Evolutionary conservation across 2,329 filamentous ascomycete genomes (phyloP).

Genomic region (Monilinia fructicola): DNA sequence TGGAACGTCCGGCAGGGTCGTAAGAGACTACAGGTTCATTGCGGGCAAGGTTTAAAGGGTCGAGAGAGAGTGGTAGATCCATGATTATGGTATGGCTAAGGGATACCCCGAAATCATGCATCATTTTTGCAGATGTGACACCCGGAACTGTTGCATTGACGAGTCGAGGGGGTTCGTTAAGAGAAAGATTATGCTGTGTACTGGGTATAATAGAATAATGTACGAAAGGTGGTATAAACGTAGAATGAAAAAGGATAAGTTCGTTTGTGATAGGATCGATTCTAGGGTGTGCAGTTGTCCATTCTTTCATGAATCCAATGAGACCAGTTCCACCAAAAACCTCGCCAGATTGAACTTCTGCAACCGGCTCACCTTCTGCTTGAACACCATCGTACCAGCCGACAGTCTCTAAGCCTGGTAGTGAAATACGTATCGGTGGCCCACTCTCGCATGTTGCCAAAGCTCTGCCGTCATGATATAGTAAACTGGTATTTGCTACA

Average conservation of each 20-base stretch:
- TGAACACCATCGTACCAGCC: slow-evolving; percentile 66
- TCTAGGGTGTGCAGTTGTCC: slow-evolving; percentile 69
- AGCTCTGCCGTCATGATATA: slow-evolving; percentile 68
- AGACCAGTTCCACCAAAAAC: slow-evolving; percentile 56
- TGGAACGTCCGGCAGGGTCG: slow-evolving; percentile 54
- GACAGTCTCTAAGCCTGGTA: slow-evolving; percentile 65
- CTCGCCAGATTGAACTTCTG: slow-evolving; percentile 46
- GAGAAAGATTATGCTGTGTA: slow-evolving; percentile 37
- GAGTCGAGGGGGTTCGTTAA: slow-evolving; percentile 32
- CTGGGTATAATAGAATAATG: slow-evolving; percentile 61
- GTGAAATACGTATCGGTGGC: slow-evolving; percentile 62
- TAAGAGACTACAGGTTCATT: slow-evolving; percentile 60
- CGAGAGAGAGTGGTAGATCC: slow-evolving; percentile 65
- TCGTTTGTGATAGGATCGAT: slow-evolving; percentile 65
- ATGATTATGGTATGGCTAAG: slow-evolving; percentile 63
- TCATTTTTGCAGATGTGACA: slow-evolving; percentile 65
- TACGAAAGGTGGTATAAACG: slow-evolving; percentile 64
- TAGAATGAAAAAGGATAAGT: slow-evolving; percentile 66
- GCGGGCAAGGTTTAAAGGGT: slow-evolving; percentile 59
- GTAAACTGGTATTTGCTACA: slow-evolving; percentile 65
- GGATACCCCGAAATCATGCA: slow-evolving; percentile 75
- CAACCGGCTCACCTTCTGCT: slow-evolving; percentile 51
- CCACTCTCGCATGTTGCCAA: slow-evolving; percentile 71
- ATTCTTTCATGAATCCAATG: slow-evolving; percentile 64
- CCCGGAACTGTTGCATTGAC: slow-evolving; percentile 60